A percentile compares a stretch with the other conserved stretches of the same genome.
Evolutionary conservation across 176 grass and related monocot species (phyloP).

Genomic region (Hordeum marinum): DNA sequence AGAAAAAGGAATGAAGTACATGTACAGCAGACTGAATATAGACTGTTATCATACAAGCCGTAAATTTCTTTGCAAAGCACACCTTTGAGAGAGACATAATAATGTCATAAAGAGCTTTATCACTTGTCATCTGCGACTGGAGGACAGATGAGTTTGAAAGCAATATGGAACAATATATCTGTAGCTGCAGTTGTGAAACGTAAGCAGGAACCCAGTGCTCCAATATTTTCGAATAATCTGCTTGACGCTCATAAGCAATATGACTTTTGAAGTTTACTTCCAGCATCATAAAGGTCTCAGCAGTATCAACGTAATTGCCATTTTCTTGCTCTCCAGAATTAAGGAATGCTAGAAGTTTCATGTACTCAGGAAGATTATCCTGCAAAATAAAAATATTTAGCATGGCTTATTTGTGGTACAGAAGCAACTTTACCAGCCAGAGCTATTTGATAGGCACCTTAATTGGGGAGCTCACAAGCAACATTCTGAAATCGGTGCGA

Average conservation of each 20-base stretch:
- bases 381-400: constrained; percentile 52
- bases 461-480: constrained; percentile 64
- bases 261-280: constrained; percentile 49
- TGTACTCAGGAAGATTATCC: constrained; percentile 57
- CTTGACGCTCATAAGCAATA: constrained; percentile 64
- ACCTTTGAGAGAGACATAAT: constrained; percentile 68
- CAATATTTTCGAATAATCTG: constrained; percentile 48
- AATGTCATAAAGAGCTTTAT: constrained; percentile 51
- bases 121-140: constrained; percentile 46
- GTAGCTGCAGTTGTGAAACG: constrained; percentile 68
- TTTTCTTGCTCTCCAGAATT: constrained; percentile 26
- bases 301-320: constrained; percentile 1
- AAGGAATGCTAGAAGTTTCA: constrained; percentile 71
- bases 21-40: constrained; percentile 8
- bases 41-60: constrained; percentile 14
- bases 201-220: constrained; percentile 88
- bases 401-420: constrained; percentile 18
- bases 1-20: not conserved
- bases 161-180: constrained; percentile 62
- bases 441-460: constrained; percentile 41
- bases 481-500: constrained; percentile 57
- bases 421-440: not conserved
- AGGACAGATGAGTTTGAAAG: constrained; percentile 49
- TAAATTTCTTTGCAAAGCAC: constrained; percentile 4
- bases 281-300: constrained; percentile 37